A percentile compares a stretch with the other conserved stretches of the same genome.
Conservation (phyloP, 768 basidiomycete genomes). For the Leucosporidium yakuticum region DNA sequence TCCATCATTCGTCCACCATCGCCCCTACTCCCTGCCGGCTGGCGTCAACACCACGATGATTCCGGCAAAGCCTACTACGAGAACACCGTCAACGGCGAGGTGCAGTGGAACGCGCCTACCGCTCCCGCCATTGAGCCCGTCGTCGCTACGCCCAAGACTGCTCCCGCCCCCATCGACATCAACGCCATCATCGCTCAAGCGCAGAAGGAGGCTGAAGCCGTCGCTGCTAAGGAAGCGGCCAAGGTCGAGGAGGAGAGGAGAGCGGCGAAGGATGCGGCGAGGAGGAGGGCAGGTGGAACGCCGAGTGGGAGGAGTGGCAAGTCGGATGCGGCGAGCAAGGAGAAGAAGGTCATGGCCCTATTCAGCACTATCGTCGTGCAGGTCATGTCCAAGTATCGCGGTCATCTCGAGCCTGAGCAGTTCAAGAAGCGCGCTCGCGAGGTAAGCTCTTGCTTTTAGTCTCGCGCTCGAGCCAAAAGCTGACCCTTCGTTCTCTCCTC, state of each 20-base stretch:
- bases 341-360: constrained; percentile 74
- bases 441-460: constrained; percentile 49
- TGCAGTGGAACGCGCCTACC: constrained; percentile 3
- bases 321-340: constrained; percentile 44
- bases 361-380: constrained; percentile 86
- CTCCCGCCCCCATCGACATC: constrained; percentile 12
- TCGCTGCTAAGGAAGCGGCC: constrained; percentile 33
- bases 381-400: constrained; percentile 81
- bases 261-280: constrained; percentile 22
- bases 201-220: constrained; percentile 37
- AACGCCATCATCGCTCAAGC: constrained; percentile 46
- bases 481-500: constrained; percentile 5
- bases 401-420: constrained; percentile 61
- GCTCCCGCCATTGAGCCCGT: constrained; percentile 44
- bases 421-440: constrained; percentile 97
- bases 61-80: constrained; percentile 1
- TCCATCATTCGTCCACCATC: neutral
- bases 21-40: constrained; percentile 19
- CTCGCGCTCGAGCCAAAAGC: neutral
- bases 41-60: neutral
- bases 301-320: constrained; percentile 32
- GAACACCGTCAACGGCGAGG: constrained; percentile 1
- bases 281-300: constrained; percentile 48
- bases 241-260: constrained; percentile 30
- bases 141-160: constrained; percentile 12